Evolutionary conservation across 108 stramenopile genomes (phyloP).

Genomic region (Fistulifera pelliculosa): DNA sequence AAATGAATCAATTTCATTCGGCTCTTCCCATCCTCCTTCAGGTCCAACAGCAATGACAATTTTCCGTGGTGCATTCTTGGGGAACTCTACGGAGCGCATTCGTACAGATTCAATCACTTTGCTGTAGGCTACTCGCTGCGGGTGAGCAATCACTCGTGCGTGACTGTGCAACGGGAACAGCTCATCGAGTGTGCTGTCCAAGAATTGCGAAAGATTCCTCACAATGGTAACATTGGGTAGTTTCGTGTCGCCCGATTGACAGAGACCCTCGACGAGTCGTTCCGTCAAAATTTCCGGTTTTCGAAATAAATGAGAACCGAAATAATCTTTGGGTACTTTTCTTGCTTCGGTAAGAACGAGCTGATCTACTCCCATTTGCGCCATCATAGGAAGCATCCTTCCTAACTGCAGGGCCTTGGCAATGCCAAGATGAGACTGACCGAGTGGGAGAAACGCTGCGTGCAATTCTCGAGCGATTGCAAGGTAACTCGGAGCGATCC

Average conservation of each 20-base stretch:
- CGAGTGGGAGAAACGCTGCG: constrained; percentile 4
- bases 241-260: constrained; percentile 65
- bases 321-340: constrained; percentile 89
- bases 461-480: constrained; percentile 21
- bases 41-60: constrained; percentile 80
- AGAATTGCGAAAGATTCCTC: constrained; percentile 33
- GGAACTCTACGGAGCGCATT: constrained; percentile 57
- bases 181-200: constrained; percentile 49
- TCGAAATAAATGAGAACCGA: constrained; percentile 83
- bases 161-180: constrained; percentile 52
- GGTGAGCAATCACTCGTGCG: constrained; percentile 75
- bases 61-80: constrained; percentile 20
- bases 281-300: constrained; percentile 48
- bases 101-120: constrained; percentile 14
- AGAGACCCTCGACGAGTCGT: constrained; percentile 66
- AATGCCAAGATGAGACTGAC: constrained; percentile 82
- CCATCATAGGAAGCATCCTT: constrained; percentile 82
- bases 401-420: constrained; percentile 82
- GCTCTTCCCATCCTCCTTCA: constrained; percentile 91
- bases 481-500: constrained; percentile 47
- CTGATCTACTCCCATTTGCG: constrained; percentile 80
- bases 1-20: constrained; percentile 74
- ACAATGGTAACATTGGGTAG: constrained; percentile 45
- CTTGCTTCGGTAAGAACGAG: constrained; percentile 53
- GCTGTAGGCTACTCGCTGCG: constrained; percentile 30